phyloP scores from a whole-genome alignment of 148 eudicot genomes.

The Beta vulgaris region DNA sequence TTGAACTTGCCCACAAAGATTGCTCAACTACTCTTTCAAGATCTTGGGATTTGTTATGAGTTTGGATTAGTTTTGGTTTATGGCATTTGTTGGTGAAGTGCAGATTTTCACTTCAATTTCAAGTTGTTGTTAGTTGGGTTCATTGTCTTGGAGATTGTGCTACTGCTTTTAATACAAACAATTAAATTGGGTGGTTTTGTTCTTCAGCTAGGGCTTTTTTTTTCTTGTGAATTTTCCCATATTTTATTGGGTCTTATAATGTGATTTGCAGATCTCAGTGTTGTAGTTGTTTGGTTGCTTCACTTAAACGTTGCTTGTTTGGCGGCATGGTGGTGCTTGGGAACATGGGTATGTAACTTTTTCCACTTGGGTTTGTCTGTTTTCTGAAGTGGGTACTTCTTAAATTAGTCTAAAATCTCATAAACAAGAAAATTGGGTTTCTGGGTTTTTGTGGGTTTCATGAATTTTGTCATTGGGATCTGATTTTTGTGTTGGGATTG shows the following conservation, averaged over 20 bases:
- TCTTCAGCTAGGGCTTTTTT: conserved; percentile 7
- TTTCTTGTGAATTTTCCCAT: conserved; percentile 8
- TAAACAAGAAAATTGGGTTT: conserved; percentile 1
- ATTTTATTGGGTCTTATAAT: conserved; percentile 21
- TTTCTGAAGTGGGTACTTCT: conserved; percentile 7
- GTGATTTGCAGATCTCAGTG: conserved; percentile 30
- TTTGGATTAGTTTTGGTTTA: conserved; percentile 15
- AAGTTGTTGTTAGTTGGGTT: conserved; percentile 35
- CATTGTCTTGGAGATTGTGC: conserved; percentile 23
- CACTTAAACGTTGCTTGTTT: conserved; percentile 29
- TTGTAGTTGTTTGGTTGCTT: conserved; percentile 32
- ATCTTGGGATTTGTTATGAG: conserved; percentile 35
- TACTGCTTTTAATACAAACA: not conserved
- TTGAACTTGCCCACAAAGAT: conserved; percentile 15
- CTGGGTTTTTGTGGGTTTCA: conserved; percentile 24
- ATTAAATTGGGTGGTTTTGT: not conserved
- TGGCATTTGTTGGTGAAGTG: conserved; percentile 13
- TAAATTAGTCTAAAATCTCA: conserved; percentile 14
- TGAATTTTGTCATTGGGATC: conserved; percentile 32
- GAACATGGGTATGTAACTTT: conserved; percentile 29
- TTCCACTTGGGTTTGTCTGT: conserved; percentile 17
- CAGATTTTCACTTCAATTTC: conserved; percentile 32
- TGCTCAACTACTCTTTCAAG: conserved; percentile 13
- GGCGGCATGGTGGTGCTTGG: conserved; percentile 26
- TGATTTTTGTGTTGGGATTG: conserved; percentile 29